Percentiles rank a stretch among this genome's conserved stretches.
Conservation (phyloP, 1,284 basidiomycete species). For the Rhodotorula sp. region DNA sequence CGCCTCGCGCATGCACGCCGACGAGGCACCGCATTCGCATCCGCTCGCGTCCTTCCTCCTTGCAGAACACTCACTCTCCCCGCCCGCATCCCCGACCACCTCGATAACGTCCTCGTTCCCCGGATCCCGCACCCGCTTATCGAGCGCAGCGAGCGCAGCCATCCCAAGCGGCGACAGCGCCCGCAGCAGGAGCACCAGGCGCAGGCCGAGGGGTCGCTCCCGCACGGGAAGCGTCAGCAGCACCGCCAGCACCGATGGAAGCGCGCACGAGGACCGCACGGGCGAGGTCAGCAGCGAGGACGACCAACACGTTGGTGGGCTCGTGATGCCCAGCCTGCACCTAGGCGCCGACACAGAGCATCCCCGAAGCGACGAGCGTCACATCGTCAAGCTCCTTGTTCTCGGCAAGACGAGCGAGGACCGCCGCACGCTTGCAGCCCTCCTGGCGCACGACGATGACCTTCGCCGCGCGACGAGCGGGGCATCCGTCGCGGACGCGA, state of each 20-base stretch:
- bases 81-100: conserved; percentile 2
- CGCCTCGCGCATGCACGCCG: background rate
- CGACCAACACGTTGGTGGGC: conserved; percentile 1
- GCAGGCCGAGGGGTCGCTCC: background rate
- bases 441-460: conserved; percentile 21
- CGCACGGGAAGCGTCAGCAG: conserved; percentile 18
- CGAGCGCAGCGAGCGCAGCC: background rate
- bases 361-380: background rate
- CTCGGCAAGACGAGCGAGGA: conserved; percentile 28
- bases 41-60: conserved; percentile 12
- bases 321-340: conserved; percentile 33
- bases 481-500: background rate
- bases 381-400: conserved; percentile 18
- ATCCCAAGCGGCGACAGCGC: background rate
- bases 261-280: conserved; percentile 7
- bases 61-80: conserved; percentile 7
- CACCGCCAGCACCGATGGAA: conserved; percentile 25
- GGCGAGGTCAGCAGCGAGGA: conserved; percentile 16
- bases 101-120: background rate
- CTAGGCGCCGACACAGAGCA: background rate
- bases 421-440: conserved; percentile 14
- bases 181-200: background rate
- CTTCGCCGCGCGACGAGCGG: no score
- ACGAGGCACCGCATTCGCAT: background rate
- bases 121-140: background rate